Percentiles rank a stretch among this genome's conserved stretches.
Evolutionary conservation across 164 flowering plant species (phyloP).

Genomic region (Umbilicus rupestris): DNA sequence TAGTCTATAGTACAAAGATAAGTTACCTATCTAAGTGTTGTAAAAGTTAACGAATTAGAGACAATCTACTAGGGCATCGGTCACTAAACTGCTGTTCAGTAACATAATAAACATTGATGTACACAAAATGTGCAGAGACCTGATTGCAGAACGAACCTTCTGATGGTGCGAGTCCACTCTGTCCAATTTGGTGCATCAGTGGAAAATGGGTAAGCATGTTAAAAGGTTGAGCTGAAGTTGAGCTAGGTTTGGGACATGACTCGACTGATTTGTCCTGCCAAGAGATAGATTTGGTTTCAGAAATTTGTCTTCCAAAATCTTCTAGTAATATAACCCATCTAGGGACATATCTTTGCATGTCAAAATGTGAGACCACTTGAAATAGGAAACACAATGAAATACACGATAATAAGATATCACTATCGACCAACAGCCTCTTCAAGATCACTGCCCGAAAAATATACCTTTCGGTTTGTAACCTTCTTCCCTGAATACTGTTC

Average conservation of each 20-base stretch:
- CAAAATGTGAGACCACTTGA: background rate
- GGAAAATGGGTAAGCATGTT: constrained; percentile 37
- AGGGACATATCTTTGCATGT: background rate
- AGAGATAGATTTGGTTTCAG: constrained; percentile 32
- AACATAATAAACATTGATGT: no score
- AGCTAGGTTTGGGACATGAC: constrained; percentile 40
- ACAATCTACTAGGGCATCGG: background rate
- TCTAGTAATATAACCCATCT: constrained; percentile 11
- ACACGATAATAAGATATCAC: background rate
- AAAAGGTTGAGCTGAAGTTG: constrained; percentile 26
- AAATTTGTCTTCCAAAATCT: constrained; percentile 22
- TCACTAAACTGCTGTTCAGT: background rate
- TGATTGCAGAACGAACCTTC: constrained; percentile 47
- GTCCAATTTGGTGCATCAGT: constrained; percentile 31
- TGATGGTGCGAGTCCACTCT: constrained; percentile 20
- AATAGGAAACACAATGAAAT: no score
- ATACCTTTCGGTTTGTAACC: constrained; percentile 63
- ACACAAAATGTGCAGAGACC: background rate
- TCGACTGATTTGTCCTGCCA: constrained; percentile 69
- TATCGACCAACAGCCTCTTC: background rate
- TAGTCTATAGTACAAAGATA: no score
- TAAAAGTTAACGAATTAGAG: no score
- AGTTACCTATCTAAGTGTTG: no score
- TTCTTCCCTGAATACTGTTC: constrained; percentile 53
- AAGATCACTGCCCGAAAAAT: constrained; percentile 1